Base-by-base conservation (phyloP, 331 rosid species). In the Saraca asoca region DNA sequence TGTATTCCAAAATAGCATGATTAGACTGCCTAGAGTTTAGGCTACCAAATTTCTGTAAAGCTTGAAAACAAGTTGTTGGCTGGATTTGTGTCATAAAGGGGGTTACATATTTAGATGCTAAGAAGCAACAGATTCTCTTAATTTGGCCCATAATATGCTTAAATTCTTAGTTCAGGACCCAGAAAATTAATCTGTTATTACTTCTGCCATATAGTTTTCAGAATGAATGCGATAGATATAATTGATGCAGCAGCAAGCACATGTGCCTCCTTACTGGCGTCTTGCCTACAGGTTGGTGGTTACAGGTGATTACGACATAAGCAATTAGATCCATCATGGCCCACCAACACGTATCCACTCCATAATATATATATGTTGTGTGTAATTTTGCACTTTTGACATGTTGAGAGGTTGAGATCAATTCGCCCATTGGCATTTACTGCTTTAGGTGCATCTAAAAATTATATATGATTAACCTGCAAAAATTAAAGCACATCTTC, bases 81-180 rank as follows among this genome's bases (percentile, higher is more conserved):
- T 66, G 37, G 68, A 71, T 68, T 59, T 64, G 45, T 66, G 77
- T 64, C 52, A 73, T 10, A 56, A 74, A 64, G 62, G 68, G 62
- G 64, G 43, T 15, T 70, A 35, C 17, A 7, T 49, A 52, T 18
- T 64, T 71, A 66, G 46, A 48, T 56, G 64, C 56, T 71, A 71
- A 66, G 72, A 78, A 14, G 72, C 76, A 75, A 41, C 62, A 67
- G 48, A 76, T 57, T 80, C 75, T 20, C 41, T 69, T 69, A 57
- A 75, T 70, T n/a, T 81, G 77, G 77, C 63, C 78, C 84, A 79
- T 82, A 65, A 73, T 70, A 65, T 66, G 71, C 59, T 54, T n/a
- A 69, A 69, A 62, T 65, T 74, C 76, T 75, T 56, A 24, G 38
- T 67, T 79, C 72, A 24, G 85, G 87, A 75, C 83, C 85, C 79